These are phyloP conservation scores for Xylaria sp. DNA, from an alignment of 2,329 filamentous ascomycete species.

Conservation along the genomic window DNA sequence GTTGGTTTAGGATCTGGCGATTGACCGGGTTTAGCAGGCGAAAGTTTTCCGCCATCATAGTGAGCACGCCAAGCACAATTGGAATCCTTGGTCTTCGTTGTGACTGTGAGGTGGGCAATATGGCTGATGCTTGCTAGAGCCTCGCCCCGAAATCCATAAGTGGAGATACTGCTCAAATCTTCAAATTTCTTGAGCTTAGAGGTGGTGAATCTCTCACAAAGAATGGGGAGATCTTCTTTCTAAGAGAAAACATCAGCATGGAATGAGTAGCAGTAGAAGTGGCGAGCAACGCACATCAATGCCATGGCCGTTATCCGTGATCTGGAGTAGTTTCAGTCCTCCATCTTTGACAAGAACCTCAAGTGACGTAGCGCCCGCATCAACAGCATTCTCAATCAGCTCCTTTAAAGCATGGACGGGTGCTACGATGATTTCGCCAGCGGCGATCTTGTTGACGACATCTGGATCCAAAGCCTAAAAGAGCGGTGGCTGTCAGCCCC, in stretches of 20 bases:
- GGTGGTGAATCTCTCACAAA: conserved; percentile 96
- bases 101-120: conserved; percentile 94
- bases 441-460: conserved; percentile 98
- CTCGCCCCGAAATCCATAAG: conserved; percentile 98
- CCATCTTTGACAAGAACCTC: conserved; percentile 96
- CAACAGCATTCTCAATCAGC: conserved; percentile 95
- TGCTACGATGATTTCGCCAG: conserved; percentile 97
- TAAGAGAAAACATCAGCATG: conserved; percentile 54
- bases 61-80: conserved; percentile 90
- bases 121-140: conserved; percentile 98
- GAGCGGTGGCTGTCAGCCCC: conserved; percentile 36
- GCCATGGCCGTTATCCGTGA: conserved; percentile 96
- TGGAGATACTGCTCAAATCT: conserved; percentile 87
- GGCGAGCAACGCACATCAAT: conserved; percentile 75
- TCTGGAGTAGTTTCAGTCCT: conserved; percentile 92
- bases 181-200: conserved; percentile 96
- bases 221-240: conserved; percentile 90
- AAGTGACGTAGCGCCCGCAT: conserved; percentile 91
- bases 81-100: conserved; percentile 90
- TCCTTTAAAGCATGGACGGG: conserved; percentile 97
- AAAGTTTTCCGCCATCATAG: conserved; percentile 84
- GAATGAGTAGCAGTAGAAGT: not conserved
- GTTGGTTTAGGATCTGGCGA: conserved; percentile 85
- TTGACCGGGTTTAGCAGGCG: conserved; percentile 88
- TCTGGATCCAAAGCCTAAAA: conserved; percentile 83